Base-by-base conservation (phyloP, 345 rosid species). In the Moringa oleifera region DNA sequence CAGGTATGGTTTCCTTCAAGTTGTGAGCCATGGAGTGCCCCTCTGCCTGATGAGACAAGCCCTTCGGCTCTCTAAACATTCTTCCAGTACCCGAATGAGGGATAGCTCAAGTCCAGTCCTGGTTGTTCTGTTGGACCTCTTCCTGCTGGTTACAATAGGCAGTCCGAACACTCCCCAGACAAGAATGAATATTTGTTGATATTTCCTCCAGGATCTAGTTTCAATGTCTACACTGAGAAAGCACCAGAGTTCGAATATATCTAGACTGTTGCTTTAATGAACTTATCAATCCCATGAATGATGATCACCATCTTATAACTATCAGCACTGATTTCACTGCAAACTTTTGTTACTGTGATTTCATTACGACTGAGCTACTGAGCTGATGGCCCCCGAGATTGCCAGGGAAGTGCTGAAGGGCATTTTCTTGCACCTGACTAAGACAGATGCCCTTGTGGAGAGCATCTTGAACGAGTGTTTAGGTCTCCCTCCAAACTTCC, bases 1-100 rank as follows among this genome's bases (percentile, higher is more conserved):
- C 1, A 70, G 75, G 15, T 70, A 64, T 62, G 84, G 91, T 7
- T 80, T 80, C 73, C 79, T 85, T 77, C 84, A 85, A 49, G 64
- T 82, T 11, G 73, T 62, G 37, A 82, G 77, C 71, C 85, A 77
- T 59, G 85, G 87, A 6, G 71, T 80, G 10, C 72, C 85, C 4
- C 33, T 47, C 9, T 65, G 23, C 4, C 58, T 77, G 68, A 62
- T 82, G 67, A 20, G 31, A 31, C 59, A 51, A 61, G 82, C 85
- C 47, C 66, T 80, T 0, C 68, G 73, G 41, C 71, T 82, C 7
- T 82, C 82, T 50, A 67, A 53, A n/a, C 66, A 21, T 80, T 82
- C 64, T 82, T 82, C 12, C 61, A 59, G 0, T 67, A 58, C 47
- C 62, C 78, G 0, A 59, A 67, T 8, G 74, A 82, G 36, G 87